Conservation (phyloP, 139 green algal genomes). For the Volvox reticuliferus region DNA sequence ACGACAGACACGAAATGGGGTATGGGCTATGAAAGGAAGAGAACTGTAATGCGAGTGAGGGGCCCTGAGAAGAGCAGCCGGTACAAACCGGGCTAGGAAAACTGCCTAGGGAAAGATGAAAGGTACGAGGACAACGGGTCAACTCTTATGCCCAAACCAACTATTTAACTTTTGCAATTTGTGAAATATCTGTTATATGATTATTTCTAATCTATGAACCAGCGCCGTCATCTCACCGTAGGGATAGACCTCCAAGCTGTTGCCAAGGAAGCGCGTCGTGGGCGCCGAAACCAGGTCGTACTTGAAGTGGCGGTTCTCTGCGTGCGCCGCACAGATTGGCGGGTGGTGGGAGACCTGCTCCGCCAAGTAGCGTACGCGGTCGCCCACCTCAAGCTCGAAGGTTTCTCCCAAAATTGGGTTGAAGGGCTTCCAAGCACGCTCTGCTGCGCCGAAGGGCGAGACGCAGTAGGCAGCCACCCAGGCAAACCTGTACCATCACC, state of each 20-base stretch:
- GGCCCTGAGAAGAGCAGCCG: too few relatives aligned
- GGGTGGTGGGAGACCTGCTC: conserved; percentile 98
- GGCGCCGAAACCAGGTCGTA: conserved; percentile 97
- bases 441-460: conserved; percentile 87
- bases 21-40: too few relatives aligned
- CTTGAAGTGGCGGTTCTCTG: conserved; percentile 86
- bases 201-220: too few relatives aligned
- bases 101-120: too few relatives aligned
- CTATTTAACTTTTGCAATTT: too few relatives aligned
- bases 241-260: conserved; percentile 96
- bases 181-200: too few relatives aligned
- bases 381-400: conserved; percentile 86
- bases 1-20: too few relatives aligned
- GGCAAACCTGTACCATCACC: conserved; percentile 72
- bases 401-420: conserved; percentile 99
- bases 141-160: too few relatives aligned
- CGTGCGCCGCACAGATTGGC: conserved; percentile 91
- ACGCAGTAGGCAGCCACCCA: conserved; percentile 92
- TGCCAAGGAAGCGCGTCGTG: conserved; percentile 98
- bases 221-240: conserved; percentile 62
- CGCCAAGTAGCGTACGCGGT: conserved; percentile 84
- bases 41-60: too few relatives aligned
- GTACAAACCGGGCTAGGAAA: too few relatives aligned
- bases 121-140: too few relatives aligned
- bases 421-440: conserved; percentile 99